phyloP scores from a whole-genome alignment of 2,329 filamentous ascomycete species.

The Pyricularia grisea region DNA sequence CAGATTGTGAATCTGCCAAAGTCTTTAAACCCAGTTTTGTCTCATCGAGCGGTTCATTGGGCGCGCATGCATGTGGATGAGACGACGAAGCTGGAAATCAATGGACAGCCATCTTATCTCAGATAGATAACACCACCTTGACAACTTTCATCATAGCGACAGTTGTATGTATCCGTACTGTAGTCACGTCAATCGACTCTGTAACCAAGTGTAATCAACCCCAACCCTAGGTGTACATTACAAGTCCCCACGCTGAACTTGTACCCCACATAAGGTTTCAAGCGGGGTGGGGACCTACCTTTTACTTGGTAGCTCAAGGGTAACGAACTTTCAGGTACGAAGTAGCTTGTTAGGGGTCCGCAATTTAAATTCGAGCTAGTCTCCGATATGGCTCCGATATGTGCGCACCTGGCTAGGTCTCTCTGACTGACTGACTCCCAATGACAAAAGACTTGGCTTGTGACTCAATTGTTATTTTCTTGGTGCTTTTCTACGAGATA shows the following conservation, averaged over 20 bases:
- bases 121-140: background rate
- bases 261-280: background rate
- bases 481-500: background rate
- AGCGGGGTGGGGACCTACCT: background rate
- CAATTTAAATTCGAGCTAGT: background rate
- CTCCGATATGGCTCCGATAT: constrained; percentile 1
- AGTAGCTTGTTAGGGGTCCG: background rate
- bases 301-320: background rate
- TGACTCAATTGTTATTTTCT: background rate
- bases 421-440: background rate
- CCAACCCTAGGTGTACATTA: background rate
- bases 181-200: background rate
- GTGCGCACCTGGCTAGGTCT: too few relatives aligned
- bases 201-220: too few relatives aligned
- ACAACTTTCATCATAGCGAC: background rate
- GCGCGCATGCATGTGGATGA: background rate
- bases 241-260: background rate
- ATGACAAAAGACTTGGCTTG: background rate
- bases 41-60: background rate
- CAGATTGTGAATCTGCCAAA: background rate
- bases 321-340: background rate
- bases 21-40: background rate
- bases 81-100: background rate
- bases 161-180: too few relatives aligned
- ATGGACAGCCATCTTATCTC: background rate